These are phyloP conservation scores for Solanum corneliomulleri DNA, from an alignment of 257 asterid genomes.

Conservation along the genomic window DNA sequence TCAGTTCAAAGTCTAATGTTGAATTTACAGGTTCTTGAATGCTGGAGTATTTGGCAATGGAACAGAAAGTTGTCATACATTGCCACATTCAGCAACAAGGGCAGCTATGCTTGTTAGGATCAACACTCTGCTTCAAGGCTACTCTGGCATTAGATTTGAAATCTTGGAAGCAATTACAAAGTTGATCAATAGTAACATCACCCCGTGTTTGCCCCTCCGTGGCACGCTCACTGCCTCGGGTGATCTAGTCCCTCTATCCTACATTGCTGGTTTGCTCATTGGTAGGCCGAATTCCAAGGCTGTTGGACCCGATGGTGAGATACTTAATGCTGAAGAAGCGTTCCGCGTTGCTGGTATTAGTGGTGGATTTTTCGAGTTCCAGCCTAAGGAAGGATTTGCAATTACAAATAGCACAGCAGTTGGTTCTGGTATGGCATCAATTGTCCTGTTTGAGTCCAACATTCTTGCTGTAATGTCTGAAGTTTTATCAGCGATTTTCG, in stretches of 20 bases:
- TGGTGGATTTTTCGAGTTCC: constrained; percentile 31
- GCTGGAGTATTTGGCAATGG: constrained; percentile 40
- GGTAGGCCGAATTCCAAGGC: constrained; percentile 43
- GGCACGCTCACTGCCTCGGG: constrained; percentile 44
- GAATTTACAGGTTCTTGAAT: constrained; percentile 27
- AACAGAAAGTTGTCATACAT: constrained; percentile 21
- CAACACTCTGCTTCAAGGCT: constrained; percentile 50
- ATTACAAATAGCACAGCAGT: constrained; percentile 42
- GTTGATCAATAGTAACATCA: constrained; percentile 30
- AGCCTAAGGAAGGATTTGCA: constrained; percentile 44
- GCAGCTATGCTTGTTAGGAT: constrained; percentile 47
- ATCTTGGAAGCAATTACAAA: constrained; percentile 15
- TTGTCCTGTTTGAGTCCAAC: constrained; percentile 30
- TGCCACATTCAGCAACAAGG: constrained; percentile 35
- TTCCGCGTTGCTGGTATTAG: constrained; percentile 20
- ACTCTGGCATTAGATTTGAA: constrained; percentile 43
- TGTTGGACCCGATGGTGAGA: constrained; percentile 33
- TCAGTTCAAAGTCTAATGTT: not conserved
- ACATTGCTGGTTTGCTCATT: constrained; percentile 35
- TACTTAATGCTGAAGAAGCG: constrained; percentile 27
- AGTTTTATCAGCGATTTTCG: constrained; percentile 35
- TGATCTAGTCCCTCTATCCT: constrained; percentile 39
- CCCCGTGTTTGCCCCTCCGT: constrained; percentile 43
- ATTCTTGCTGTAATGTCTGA: constrained; percentile 22
- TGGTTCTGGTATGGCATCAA: constrained; percentile 44